Conservation (phyloP, 2,329 filamentous ascomycete genomes). For the Alternaria brassicicola region DNA sequence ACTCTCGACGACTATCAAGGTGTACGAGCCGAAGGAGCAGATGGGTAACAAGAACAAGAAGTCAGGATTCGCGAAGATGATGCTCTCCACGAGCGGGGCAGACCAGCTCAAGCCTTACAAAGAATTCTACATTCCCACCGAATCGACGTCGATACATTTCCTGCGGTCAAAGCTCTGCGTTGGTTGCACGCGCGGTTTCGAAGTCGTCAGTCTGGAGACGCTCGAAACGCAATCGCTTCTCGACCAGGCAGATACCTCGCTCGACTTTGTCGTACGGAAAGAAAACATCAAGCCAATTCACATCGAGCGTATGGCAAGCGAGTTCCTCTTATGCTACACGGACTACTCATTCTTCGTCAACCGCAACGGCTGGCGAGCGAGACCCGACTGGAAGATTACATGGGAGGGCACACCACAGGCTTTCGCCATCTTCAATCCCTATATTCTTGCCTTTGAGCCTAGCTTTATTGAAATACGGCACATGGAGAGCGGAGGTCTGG, state of each 20-base stretch:
- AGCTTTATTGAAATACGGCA: slow-evolving; percentile 97
- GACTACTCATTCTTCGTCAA: slow-evolving; percentile 99
- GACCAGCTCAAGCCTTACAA: slow-evolving; percentile 84
- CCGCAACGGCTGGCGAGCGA: slow-evolving; percentile 93
- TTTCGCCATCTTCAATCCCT: slow-evolving; percentile 94
- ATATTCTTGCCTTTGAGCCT: slow-evolving; percentile 95
- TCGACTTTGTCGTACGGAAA: slow-evolving; percentile 94
- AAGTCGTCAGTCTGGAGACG: slow-evolving; percentile 94
- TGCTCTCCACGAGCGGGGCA: slow-evolving; percentile 84
- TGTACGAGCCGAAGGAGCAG: slow-evolving; percentile 97
- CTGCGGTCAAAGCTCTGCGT: slow-evolving; percentile 96
- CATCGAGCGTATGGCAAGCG: slow-evolving; percentile 94
- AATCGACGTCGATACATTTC: slow-evolving; percentile 98
- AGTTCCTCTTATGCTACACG: slow-evolving; percentile 97
- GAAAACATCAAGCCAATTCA: slow-evolving; percentile 95
- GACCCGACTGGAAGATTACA: slow-evolving; percentile 95
- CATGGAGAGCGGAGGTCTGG: slow-evolving; percentile 86
- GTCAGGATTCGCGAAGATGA: slow-evolving; percentile 94
- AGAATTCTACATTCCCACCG: slow-evolving; percentile 98
- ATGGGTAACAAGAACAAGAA: slow-evolving; percentile 95
- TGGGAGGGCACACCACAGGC: slow-evolving; percentile 94
- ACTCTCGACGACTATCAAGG: slow-evolving; percentile 94
- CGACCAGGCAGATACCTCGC: slow-evolving; percentile 95
- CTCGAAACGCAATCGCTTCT: slow-evolving; percentile 97
- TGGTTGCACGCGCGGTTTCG: slow-evolving; percentile 92